phyloP scores from a whole-genome alignment of 257 asterid species.

The Anisodus tanguticus region DNA sequence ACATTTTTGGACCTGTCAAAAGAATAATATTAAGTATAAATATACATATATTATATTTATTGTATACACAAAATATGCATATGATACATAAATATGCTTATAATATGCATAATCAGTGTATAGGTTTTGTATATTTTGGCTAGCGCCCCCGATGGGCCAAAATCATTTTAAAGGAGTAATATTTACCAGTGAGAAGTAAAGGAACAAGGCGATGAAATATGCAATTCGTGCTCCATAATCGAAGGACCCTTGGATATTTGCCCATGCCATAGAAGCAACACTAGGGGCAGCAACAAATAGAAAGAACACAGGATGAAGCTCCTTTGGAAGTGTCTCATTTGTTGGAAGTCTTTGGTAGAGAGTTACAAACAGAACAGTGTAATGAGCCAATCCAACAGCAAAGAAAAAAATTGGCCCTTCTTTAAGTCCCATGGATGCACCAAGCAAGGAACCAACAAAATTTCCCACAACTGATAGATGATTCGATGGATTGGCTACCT shows the following conservation, averaged over 20 bases:
- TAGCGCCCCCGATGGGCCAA: too few species aligned
- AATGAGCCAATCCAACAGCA: slow-evolving; percentile 94
- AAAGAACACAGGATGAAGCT: slow-evolving; percentile 92
- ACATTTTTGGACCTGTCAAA: too few species aligned
- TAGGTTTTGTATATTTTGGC: too few species aligned
- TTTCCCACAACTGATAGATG: slow-evolving; percentile 82
- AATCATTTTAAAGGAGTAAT: too few species aligned
- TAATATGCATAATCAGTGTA: too few species aligned
- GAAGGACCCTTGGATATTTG: slow-evolving; percentile 73
- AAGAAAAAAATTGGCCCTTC: slow-evolving; percentile 92
- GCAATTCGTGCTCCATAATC: slow-evolving; percentile 69
- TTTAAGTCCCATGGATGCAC: slow-evolving; percentile 82
- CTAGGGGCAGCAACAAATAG: slow-evolving; percentile 93
- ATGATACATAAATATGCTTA: too few species aligned
- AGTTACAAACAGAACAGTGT: slow-evolving; percentile 76
- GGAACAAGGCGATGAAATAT: slow-evolving; percentile 86
- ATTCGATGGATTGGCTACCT: slow-evolving; percentile 90
- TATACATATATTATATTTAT: too few species aligned
- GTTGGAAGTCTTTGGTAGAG: slow-evolving; percentile 95
- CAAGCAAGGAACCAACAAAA: slow-evolving; percentile 87
- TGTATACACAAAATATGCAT: too few species aligned
- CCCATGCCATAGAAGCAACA: slow-evolving; percentile 96
- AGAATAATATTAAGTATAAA: too few species aligned
- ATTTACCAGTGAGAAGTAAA: slow-evolving; percentile 74
- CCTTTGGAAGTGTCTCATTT: slow-evolving; percentile 85